Evolutionary conservation across 2,329 filamentous ascomycete species (phyloP).

Genomic region (Grosmannia penicillata): DNA sequence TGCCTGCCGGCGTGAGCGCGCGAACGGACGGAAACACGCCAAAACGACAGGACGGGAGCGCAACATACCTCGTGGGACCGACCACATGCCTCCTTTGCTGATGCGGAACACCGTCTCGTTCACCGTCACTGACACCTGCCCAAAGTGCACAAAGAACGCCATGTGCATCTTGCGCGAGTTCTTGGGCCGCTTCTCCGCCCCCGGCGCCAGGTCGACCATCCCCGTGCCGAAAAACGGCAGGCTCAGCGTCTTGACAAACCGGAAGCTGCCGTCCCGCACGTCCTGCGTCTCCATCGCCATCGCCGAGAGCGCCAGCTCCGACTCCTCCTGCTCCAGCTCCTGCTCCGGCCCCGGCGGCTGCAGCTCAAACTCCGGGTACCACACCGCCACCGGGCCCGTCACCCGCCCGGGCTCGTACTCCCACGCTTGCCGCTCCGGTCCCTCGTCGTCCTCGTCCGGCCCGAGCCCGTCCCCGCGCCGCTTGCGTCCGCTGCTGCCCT

Average conservation of each 20-base stretch:
- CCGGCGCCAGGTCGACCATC: conserved; percentile 74
- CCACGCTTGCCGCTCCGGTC: conserved; percentile 51
- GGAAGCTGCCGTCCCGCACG: conserved; percentile 56
- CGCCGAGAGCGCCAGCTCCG: conserved; percentile 41
- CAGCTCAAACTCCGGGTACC: conserved; percentile 42
- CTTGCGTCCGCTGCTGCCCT: conserved; percentile 2
- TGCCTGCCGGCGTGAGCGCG: conserved; percentile 43
- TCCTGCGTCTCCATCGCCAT: conserved; percentile 41
- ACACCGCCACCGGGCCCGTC: conserved; percentile 47
- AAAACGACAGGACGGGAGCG: conserved; percentile 5
- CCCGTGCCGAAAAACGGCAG: conserved; percentile 80
- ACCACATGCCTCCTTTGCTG: conserved; percentile 77
- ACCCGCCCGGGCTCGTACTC: conserved; percentile 52
- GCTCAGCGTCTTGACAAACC: conserved; percentile 76
- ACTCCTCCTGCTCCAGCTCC: conserved; percentile 35
- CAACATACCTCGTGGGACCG: conserved; percentile 78
- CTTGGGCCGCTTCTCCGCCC: conserved; percentile 74
- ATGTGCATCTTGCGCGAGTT: conserved; percentile 95
- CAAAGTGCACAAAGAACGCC: conserved; percentile 81
- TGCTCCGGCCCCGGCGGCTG: conserved; percentile 40
- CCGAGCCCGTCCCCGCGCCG: conserved; percentile 14
- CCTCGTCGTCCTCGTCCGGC: conserved; percentile 22
- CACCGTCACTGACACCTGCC: conserved; percentile 67
- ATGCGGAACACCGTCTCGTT: conserved; percentile 67
- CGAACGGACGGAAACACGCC: background rate